Percentiles rank a stretch among this genome's conserved stretches.
Evolutionary conservation across 2,329 filamentous ascomycete species (phyloP).

Genomic region (Cercospora sp.): DNA sequence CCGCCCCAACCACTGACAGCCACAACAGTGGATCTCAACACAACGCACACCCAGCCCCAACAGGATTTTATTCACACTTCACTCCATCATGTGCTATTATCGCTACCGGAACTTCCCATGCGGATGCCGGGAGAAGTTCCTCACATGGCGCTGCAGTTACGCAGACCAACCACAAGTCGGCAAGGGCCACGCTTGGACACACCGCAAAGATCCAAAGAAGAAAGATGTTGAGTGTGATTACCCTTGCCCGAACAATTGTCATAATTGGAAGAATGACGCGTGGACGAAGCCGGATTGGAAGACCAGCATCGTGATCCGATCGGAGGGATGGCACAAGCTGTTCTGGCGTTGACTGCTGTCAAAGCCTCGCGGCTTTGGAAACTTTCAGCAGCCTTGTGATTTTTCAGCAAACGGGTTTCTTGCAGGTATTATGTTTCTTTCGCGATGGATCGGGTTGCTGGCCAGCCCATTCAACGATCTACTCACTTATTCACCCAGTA

Average conservation of each 20-base stretch:
- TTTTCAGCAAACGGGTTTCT: not conserved
- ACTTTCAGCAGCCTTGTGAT: not conserved
- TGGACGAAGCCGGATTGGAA: slow-evolving; percentile 17
- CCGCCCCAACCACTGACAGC: not conserved
- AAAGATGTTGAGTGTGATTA: not conserved
- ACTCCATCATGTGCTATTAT: slow-evolving; percentile 19
- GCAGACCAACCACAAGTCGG: slow-evolving; percentile 8
- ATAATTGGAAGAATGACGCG: slow-evolving; percentile 4
- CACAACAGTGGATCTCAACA: slow-evolving; percentile 5
- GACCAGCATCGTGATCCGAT: slow-evolving; percentile 9
- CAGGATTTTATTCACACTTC: not conserved
- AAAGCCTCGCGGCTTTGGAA: not conserved
- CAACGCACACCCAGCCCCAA: slow-evolving; percentile 3
- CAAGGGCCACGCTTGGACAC: slow-evolving; percentile 12
- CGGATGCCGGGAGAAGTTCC: slow-evolving; percentile 17
- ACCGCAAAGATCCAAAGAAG: slow-evolving; percentile 7
- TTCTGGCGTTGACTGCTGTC: not conserved
- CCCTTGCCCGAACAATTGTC: slow-evolving; percentile 5
- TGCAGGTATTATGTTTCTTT: not conserved
- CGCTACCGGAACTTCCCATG: slow-evolving; percentile 14
- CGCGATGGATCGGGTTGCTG: not conserved
- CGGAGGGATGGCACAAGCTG: slow-evolving; percentile 8
- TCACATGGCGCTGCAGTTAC: slow-evolving; percentile 15
- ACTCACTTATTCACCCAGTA: not conserved
- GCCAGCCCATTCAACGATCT: not conserved